These are phyloP conservation scores for Nitzschia sp. DNA, from an alignment of 108 stramenopile genomes.

Conservation along the genomic window DNA sequence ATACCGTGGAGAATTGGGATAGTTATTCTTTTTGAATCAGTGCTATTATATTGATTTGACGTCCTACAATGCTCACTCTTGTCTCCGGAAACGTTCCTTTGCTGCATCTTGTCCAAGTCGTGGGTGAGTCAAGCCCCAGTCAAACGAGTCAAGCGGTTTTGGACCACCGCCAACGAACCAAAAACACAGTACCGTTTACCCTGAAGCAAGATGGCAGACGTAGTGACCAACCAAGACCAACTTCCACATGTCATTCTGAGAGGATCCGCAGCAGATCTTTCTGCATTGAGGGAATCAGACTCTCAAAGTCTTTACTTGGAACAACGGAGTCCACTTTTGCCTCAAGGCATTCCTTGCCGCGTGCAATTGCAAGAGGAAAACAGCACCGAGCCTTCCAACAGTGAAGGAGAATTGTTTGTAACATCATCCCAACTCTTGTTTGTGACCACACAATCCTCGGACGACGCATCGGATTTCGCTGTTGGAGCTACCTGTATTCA, in stretches of 20 bases:
- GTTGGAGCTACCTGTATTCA: conserved; percentile 67
- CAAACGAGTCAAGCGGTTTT: too few relatives aligned
- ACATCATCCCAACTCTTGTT: conserved; percentile 41
- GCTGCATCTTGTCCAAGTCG: too few relatives aligned
- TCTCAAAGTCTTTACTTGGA: conserved; percentile 21
- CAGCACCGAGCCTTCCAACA: background rate
- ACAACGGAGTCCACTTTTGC: conserved; percentile 5
- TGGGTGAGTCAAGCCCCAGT: too few relatives aligned
- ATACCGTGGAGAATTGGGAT: too few relatives aligned
- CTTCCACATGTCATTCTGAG: conserved; percentile 25
- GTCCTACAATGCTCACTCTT: too few relatives aligned
- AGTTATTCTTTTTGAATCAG: too few relatives aligned
- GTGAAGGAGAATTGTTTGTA: conserved; percentile 15
- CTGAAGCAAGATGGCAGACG: too few relatives aligned
- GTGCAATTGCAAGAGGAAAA: conserved; percentile 11
- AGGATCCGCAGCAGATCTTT: conserved; percentile 22
- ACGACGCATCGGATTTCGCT: conserved; percentile 38
- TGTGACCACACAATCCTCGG: conserved; percentile 4
- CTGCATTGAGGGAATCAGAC: conserved; percentile 28
- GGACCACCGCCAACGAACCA: too few relatives aligned
- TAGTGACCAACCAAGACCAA: conserved; percentile 32
- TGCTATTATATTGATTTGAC: too few relatives aligned
- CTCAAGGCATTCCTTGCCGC: conserved; percentile 13
- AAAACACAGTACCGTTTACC: too few relatives aligned
- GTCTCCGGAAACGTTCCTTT: too few relatives aligned